phyloP scores from a whole-genome alignment of 768 basidiomycete genomes.

The Coprinellus aureogranulatus region DNA sequence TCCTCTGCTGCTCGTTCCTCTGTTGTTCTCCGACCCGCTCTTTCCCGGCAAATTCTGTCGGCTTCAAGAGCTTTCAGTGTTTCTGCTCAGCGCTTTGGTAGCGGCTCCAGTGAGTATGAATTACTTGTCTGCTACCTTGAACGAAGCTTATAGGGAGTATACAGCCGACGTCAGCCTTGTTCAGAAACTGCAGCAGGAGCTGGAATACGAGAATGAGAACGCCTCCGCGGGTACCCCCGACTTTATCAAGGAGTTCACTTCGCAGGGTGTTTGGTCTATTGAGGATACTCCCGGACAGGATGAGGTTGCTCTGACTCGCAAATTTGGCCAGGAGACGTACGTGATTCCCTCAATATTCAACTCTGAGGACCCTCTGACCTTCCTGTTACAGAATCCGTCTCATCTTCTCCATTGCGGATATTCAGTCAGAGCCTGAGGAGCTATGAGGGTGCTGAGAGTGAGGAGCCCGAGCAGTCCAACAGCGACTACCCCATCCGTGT shows the following conservation, averaged over 20 bases:
- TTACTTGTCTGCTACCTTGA: neutral
- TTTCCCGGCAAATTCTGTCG: constrained; percentile 17
- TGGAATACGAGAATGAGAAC: constrained; percentile 71
- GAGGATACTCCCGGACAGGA: constrained; percentile 70
- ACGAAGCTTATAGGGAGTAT: neutral
- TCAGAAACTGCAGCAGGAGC: constrained; percentile 76
- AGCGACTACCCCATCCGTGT: constrained; percentile 69
- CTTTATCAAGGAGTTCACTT: constrained; percentile 74
- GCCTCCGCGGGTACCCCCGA: constrained; percentile 49
- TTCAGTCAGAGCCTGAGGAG: constrained; percentile 51
- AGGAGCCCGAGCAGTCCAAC: constrained; percentile 25
- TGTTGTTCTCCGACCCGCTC: constrained; percentile 25
- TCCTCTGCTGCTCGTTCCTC: constrained; percentile 24
- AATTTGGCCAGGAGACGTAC: constrained; percentile 88
- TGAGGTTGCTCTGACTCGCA: constrained; percentile 77
- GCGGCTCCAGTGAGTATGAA: constrained; percentile 41
- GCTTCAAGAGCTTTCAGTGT: constrained; percentile 44
- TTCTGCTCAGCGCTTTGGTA: constrained; percentile 41
- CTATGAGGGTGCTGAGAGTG: constrained; percentile 22
- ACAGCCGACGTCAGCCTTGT: constrained; percentile 73
- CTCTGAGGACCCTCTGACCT: constrained; percentile 6
- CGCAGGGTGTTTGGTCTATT: constrained; percentile 80
- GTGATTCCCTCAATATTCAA: constrained; percentile 26
- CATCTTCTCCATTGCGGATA: constrained; percentile 91
- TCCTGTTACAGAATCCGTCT: constrained; percentile 63